Base-by-base conservation (phyloP, 2,329 filamentous ascomycete genomes). In the Berkeleyomyces rouxiae region DNA sequence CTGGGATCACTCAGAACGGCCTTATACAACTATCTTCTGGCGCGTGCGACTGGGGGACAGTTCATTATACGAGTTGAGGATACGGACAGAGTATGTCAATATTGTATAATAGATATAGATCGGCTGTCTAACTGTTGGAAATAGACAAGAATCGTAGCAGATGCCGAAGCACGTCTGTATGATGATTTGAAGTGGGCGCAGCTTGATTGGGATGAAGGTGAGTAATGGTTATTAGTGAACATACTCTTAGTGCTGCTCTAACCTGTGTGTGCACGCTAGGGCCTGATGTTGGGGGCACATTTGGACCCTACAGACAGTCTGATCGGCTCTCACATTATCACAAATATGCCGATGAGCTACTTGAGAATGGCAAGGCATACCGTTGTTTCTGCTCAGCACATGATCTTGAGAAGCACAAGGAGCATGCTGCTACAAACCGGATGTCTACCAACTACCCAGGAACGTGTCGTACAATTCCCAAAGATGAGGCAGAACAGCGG, bases 1-100 rank as follows among this genome's bases (percentile, higher is more conserved):
- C 78, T 99, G 10, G 93, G 93, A 3, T 96, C 91, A 0, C 74
- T 99, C 43, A 81, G 93, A 64, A 99, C 93, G 0, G 95, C 95
- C 0, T 74, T 99, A n/a, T 97, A 90, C 76, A 97, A 96, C 70
- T 96, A 92, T 68, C 77, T 99, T 3, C 79, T 95, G n/a, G 91
- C 93, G 0, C 88, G 85, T 69, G 83, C 86, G 2, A 96, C 93
- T 0, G 85, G 87, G 3, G 93, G 93, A 5, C 87, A 95, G 71
- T 99, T 99, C 69, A 74, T 99, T 9, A 76, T 99, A 59, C 84
- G 93, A 7, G 84, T 99, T 66, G 93, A 99, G 75, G 93, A 99
- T 72, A 99, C 93, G 3, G 93, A 97, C 74, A 88, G 89, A 79
- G 88, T 90, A 74, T 67, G 78, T 63, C 3, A 31, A 46, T 46